Evolutionary conservation across 2,329 filamentous ascomycete species (phyloP).

Genomic region (Fusarium oxysporum): DNA sequence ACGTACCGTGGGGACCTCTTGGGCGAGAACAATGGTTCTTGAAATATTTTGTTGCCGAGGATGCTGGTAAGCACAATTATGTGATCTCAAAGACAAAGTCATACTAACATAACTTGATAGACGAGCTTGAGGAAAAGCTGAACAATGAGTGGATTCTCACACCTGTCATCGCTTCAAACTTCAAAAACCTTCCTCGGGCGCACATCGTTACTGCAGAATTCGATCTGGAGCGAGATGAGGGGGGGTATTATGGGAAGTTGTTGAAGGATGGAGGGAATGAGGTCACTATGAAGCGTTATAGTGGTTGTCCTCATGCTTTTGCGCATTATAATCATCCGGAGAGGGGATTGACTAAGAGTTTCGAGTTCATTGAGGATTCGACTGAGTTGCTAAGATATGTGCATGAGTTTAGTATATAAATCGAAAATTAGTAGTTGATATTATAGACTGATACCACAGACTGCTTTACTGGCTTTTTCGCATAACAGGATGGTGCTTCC

Average conservation of each 20-base stretch:
- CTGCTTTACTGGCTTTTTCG: too few species aligned
- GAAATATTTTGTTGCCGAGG: not conserved
- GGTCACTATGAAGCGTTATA: not conserved
- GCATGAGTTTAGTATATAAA: not conserved
- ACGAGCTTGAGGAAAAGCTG: not conserved
- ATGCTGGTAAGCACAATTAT: not conserved
- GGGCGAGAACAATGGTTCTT: slow-evolving; percentile 3
- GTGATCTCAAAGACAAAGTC: too few species aligned
- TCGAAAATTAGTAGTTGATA: too few species aligned
- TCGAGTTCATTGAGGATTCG: not conserved
- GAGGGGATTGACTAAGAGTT: not conserved
- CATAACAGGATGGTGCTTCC: too few species aligned
- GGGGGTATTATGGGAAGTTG: not conserved
- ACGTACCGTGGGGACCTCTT: not conserved
- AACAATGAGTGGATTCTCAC: slow-evolving; percentile 1
- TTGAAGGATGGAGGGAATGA: accelerated
- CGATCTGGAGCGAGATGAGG: slow-evolving; percentile 3
- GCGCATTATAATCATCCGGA: not conserved
- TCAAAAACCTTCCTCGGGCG: not conserved
- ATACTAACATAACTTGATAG: too few species aligned
- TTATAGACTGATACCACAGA: too few species aligned
- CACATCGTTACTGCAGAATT: not conserved
- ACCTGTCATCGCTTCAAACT: not conserved
- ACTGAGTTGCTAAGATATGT: not conserved
- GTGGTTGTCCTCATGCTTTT: not conserved